Percentiles rank a stretch among this genome's conserved stretches.
Evolutionary conservation across 2,329 filamentous ascomycete genomes (phyloP).

Genomic region (Septoria petroselini): DNA sequence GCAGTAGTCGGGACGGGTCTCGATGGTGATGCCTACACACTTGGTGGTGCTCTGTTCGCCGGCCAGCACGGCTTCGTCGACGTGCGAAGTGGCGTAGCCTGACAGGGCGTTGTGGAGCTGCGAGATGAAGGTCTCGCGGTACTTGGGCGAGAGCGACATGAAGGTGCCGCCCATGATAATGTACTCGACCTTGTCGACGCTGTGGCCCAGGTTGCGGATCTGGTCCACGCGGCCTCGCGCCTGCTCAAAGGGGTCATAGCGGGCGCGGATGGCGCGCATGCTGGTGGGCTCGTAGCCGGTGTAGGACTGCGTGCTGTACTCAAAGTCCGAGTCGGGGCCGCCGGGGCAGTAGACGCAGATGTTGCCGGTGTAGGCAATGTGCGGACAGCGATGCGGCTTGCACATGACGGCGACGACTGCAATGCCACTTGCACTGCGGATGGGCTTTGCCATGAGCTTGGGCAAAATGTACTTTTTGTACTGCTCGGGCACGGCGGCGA

Average conservation of each 20-base stretch:
- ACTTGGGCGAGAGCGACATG: slow-evolving; percentile 88
- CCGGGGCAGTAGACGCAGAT: slow-evolving; percentile 99
- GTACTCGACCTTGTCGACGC: slow-evolving; percentile 98
- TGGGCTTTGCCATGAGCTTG: slow-evolving; percentile 94
- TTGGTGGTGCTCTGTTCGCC: slow-evolving; percentile 97
- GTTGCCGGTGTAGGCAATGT: slow-evolving; percentile 97
- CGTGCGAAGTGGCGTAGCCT: slow-evolving; percentile 88
- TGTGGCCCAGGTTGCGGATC: slow-evolving; percentile 91
- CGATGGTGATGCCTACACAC: slow-evolving; percentile 97
- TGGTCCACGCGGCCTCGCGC: slow-evolving; percentile 93
- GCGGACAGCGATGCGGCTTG: slow-evolving; percentile 95
- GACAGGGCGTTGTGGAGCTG: slow-evolving; percentile 96
- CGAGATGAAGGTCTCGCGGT: slow-evolving; percentile 89
- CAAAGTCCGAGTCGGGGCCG: slow-evolving; percentile 95
- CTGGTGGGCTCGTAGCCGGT: slow-evolving; percentile 98
- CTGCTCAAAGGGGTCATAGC: slow-evolving; percentile 98
- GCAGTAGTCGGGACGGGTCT: slow-evolving; percentile 95
- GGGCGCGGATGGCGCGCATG: slow-evolving; percentile 94
- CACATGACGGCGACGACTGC: slow-evolving; percentile 99
- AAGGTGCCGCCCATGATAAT: slow-evolving; percentile 99
- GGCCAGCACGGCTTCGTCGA: slow-evolving; percentile 91
- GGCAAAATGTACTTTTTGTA: slow-evolving; percentile 99
- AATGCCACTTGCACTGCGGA: slow-evolving; percentile 91
- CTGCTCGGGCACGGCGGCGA: slow-evolving; percentile 96
- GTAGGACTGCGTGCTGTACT: slow-evolving; percentile 98